Evolutionary conservation across 2,329 filamentous ascomycete genomes (phyloP).

Genomic region (Trichoderma brevicompactum): DNA sequence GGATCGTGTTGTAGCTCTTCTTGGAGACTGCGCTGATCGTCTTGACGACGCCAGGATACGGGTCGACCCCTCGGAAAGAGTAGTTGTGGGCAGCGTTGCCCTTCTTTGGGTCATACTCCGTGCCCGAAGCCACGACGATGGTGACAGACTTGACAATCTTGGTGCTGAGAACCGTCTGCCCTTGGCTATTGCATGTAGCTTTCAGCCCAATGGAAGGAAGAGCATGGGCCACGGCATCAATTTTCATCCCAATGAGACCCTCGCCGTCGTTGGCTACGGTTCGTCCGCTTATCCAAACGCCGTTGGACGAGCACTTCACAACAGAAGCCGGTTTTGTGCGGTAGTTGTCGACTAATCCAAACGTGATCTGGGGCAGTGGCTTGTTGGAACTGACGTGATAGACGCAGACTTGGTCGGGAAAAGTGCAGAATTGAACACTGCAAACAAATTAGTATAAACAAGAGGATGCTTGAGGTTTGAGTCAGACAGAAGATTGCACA

Average conservation of each 20-base stretch:
- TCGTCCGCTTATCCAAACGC: slow-evolving; percentile 25
- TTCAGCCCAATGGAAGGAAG: slow-evolving; percentile 9
- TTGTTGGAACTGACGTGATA: slow-evolving; percentile 35
- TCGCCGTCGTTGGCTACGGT: slow-evolving; percentile 25
- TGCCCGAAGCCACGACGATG: slow-evolving; percentile 40
- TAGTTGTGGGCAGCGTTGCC: slow-evolving; percentile 50
- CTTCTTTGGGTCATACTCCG: slow-evolving; percentile 55
- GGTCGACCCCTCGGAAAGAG: slow-evolving; percentile 55
- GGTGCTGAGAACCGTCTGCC: slow-evolving; percentile 12
- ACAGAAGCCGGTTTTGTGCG: slow-evolving; percentile 24
- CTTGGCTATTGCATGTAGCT: neutral
- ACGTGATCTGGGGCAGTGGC: slow-evolving; percentile 20
- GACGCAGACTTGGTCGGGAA: slow-evolving; percentile 44
- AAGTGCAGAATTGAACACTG: slow-evolving; percentile 48
- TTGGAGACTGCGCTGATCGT: slow-evolving; percentile 38
- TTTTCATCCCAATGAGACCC: slow-evolving; percentile 30
- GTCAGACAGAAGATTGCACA: neutral
- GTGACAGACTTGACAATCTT: slow-evolving; percentile 5
- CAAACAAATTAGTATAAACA: slow-evolving; percentile 12
- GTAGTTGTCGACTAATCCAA: slow-evolving; percentile 25
- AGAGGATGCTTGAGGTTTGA: neutral
- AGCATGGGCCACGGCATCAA: slow-evolving; percentile 23
- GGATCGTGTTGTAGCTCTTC: slow-evolving; percentile 42
- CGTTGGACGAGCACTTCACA: slow-evolving; percentile 11
- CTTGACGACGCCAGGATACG: slow-evolving; percentile 44